Base-by-base conservation (phyloP, 805 yeast species). In the Kluyveromyces wickerhamii region DNA sequence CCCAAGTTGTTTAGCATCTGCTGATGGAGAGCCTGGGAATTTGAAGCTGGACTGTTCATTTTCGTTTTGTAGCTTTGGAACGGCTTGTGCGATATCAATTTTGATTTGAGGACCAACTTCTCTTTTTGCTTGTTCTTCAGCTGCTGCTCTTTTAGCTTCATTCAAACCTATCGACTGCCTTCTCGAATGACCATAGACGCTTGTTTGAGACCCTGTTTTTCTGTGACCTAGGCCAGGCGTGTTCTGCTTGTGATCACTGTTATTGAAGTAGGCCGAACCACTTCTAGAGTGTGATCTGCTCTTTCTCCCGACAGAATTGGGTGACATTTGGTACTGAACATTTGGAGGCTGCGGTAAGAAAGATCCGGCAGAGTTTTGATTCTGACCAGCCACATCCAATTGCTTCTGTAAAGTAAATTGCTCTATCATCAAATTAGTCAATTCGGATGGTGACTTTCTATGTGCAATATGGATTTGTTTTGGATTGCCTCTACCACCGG, bases 111-210 rank as follows among this genome's bases (percentile, higher is more conserved):
- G 45, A 15, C 44, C 45, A 4, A 43, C 42, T 12, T 42, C 59
- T 57, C 87, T 71, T 54, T 85, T 92, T 2, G 81, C 79, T 52
- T 79, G 86, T 24, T 78, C 88, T 45, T 78, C 79, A 4, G 96
- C 96, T n/a, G 98, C 98, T 5, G 96, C 96, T 47, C 79, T 79
- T 49, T 84, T 87, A 9, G 97, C 97, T 60, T 89, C 98, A 35
- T 78, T 78, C 38, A 89, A 67, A 2, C 94, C 96, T 40, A 89
- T 65, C 0, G 96, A 87, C 57, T 89, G 97, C 57, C 98, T 76
- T 63, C 98, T 77, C 27, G 69, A 65, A 55, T 89, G 98, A 22
- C 96, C 95, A 40, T 66, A 62, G 11, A 63, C 64, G 32, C 65
- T 49, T 2, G 66, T 59, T 29, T 57, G 57, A 5, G 71, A 71